These are phyloP conservation scores for Yamadazyma taylorii DNA, from an alignment of 1,139 yeast genomes.

Conservation along the genomic window DNA sequence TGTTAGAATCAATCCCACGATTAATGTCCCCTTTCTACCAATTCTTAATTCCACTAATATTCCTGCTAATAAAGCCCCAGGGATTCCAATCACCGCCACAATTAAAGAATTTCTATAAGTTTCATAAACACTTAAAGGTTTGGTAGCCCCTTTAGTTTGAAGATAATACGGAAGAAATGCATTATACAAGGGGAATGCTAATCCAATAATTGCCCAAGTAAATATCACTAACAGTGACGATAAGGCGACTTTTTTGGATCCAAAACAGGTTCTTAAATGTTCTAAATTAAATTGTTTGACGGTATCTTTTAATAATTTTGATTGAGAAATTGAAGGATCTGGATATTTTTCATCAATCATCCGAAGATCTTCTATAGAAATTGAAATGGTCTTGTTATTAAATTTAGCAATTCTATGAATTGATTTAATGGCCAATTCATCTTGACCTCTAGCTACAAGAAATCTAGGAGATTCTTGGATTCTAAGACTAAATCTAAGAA, in stretches of 20 bases:
- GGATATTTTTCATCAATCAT: conserved; percentile 25
- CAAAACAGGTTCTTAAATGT: conserved; percentile 39
- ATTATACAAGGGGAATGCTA: conserved; percentile 47
- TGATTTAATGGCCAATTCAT: conserved; percentile 35
- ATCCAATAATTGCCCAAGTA: conserved; percentile 46
- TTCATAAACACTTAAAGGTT: conserved; percentile 32
- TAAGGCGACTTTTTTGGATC: conserved; percentile 30
- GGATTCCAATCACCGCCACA: conserved; percentile 42
- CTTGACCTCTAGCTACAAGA: conserved; percentile 39
- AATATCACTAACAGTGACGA: conserved; percentile 37
- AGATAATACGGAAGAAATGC: conserved; percentile 44
- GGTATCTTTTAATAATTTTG: conserved; percentile 25
- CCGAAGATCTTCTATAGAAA: conserved; percentile 34
- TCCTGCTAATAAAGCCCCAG: conserved; percentile 43
- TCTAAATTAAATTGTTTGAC: conserved; percentile 28
- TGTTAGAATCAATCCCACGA: conserved; percentile 32
- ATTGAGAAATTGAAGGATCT: conserved; percentile 11
- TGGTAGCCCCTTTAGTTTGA: conserved; percentile 34
- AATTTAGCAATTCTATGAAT: conserved; percentile 37
- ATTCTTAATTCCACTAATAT: conserved; percentile 37
- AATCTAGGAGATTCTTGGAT: conserved; percentile 43
- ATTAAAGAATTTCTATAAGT: conserved; percentile 43
- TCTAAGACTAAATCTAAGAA: conserved; percentile 34
- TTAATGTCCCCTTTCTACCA: conserved; percentile 43
- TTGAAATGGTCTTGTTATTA: conserved; percentile 24